Base-by-base conservation (phyloP, 2,329 filamentous ascomycete species). In the Diatrype stigma region DNA sequence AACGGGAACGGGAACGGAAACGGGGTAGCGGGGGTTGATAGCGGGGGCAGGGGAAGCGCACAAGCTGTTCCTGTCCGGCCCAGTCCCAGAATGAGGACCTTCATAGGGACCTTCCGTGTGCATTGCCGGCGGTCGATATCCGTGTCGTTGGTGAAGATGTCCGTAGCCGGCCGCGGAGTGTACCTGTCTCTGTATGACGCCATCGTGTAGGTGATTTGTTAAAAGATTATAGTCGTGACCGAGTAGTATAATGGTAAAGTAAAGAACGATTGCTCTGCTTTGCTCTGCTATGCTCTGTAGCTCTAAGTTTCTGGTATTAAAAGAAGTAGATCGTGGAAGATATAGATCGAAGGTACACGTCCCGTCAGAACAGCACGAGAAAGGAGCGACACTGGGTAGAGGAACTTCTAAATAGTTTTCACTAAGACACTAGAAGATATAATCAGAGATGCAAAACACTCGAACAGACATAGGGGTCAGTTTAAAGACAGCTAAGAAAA, bases 61-160 rank as follows among this genome's bases (percentile, higher is more conserved):
- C 82, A 89, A 32, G 84, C 80, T 61, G 86, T 89, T 62, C 86
- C 86, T 8, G 86, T 90, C 56, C 86, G 78, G 50, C 84, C 84
- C 17, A 89, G 76, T 44, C 86, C 86, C 0, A 90, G 76, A 45
- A 85, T 79, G 32, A 90, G 80, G 45, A 90, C 82, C 65, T 82
- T 82, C 86, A 90, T 89, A 32, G 86, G 86, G 47, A 87, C 84
- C 30, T 74, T 80, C 50, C 86, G 82, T 52, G 76, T 78, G 67
- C 83, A 85, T 73, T 83, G 72, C 58, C 82, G 76, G 46, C 82
- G 75, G 68, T 90, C 82, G 67, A 89, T 86, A 63, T 83, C 80
- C 40, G 83, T 87, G 63, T 87, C 84, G 57, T 67, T 71, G 48
- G 84, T 87, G 69, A 86, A 82, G 63, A 83, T 71, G 64, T 83